These are phyloP conservation scores for Begonia fuchsioides DNA, from an alignment of 306 rosid genomes.

Conservation along the genomic window DNA sequence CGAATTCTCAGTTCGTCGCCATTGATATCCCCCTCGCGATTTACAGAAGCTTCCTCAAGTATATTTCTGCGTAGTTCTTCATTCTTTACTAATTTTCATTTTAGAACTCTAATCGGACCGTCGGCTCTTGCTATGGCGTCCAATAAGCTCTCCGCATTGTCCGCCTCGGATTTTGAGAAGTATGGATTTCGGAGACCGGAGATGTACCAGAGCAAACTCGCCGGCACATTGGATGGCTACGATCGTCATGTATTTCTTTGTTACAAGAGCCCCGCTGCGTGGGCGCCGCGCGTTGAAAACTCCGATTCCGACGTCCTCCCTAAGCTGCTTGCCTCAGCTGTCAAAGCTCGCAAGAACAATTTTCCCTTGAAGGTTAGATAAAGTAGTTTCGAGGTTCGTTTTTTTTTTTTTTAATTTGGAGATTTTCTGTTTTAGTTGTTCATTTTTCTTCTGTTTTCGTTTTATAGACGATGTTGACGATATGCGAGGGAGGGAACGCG, in stretches of 20 bases:
- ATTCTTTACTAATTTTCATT: background rate
- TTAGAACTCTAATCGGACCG: background rate
- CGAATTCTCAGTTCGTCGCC: constrained; percentile 1
- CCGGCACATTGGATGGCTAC: constrained; percentile 57
- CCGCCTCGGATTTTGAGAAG: constrained; percentile 26
- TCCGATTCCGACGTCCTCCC: constrained; percentile 60
- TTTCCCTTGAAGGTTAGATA: constrained; percentile 3
- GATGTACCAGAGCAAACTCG: constrained; percentile 53
- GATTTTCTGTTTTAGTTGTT: constrained; percentile 1
- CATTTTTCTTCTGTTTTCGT: background rate
- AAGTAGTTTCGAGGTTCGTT: background rate
- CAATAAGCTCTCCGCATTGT: constrained; percentile 6
- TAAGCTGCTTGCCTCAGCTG: constrained; percentile 32
- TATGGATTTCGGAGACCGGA: constrained; percentile 68
- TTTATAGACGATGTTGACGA: constrained; percentile 56
- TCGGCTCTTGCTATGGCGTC: constrained; percentile 27
- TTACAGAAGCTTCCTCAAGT: constrained; percentile 1
- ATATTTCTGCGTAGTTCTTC: background rate
- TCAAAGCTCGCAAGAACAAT: constrained; percentile 43
- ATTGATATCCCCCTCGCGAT: background rate
- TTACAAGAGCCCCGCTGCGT: constrained; percentile 46
- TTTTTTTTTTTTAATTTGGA: background rate
- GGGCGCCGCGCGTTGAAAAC: constrained; percentile 63
- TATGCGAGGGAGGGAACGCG: constrained; percentile 58
- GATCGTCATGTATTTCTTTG: constrained; percentile 85